Conservation (phyloP, 352 stramenopile genomes). For the Globisporangium splendens region DNA sequence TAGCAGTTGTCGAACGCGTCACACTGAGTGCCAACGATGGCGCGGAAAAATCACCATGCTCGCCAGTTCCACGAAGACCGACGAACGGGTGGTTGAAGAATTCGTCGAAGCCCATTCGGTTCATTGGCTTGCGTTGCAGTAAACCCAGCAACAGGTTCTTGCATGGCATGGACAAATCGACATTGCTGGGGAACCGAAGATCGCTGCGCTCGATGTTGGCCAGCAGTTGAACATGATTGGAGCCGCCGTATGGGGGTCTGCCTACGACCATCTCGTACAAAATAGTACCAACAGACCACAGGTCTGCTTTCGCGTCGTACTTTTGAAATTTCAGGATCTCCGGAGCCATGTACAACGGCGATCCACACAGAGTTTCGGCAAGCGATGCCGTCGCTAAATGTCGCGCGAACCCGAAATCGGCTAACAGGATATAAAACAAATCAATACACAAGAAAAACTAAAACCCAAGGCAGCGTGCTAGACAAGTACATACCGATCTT, state of each 20-base stretch:
- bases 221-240: slow-evolving; percentile 94
- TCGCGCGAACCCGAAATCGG: slow-evolving; percentile 96
- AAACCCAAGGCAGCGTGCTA: background rate
- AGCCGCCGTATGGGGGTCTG: slow-evolving; percentile 90
- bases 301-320: slow-evolving; percentile 96
- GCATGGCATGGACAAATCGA: slow-evolving; percentile 80
- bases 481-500: slow-evolving; percentile 57
- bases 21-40: slow-evolving; percentile 16
- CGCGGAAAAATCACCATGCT: slow-evolving; percentile 11
- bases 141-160: slow-evolving; percentile 72
- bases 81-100: slow-evolving; percentile 86
- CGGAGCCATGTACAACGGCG: slow-evolving; percentile 96
- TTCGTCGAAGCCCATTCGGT: slow-evolving; percentile 86
- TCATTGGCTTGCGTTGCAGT: slow-evolving; percentile 84
- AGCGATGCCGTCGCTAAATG: slow-evolving; percentile 90
- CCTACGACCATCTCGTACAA: slow-evolving; percentile 95
- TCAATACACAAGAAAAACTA: background rate
- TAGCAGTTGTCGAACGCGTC: slow-evolving; percentile 19
- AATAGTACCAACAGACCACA: slow-evolving; percentile 95
- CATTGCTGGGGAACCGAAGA: slow-evolving; percentile 79
- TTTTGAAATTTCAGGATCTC: slow-evolving; percentile 94
- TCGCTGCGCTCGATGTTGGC: slow-evolving; percentile 92
- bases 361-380: slow-evolving; percentile 95
- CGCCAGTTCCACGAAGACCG: slow-evolving; percentile 16
- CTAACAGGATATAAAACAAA: slow-evolving; percentile 25